Conservation (phyloP, 495 filamentous ascomycete genomes). For the Penicillium alfredii region DNA sequence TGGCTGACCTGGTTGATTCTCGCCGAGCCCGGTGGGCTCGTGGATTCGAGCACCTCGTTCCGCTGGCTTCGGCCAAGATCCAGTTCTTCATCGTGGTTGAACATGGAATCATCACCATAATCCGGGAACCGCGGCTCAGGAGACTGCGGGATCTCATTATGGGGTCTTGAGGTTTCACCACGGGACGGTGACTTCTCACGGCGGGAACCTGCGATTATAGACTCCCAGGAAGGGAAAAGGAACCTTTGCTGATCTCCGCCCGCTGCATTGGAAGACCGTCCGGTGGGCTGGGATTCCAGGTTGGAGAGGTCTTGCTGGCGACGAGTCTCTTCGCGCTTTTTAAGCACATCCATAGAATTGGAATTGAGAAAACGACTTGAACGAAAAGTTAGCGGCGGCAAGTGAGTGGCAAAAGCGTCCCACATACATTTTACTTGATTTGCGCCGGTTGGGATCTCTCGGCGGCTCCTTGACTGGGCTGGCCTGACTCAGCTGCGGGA, state of each 20-base stretch:
- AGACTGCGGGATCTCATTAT: constrained; percentile 5
- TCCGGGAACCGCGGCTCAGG: constrained; percentile 2
- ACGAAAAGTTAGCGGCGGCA: background rate
- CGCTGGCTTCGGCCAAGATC: constrained; percentile 1
- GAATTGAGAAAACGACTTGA: background rate
- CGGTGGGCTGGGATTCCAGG: background rate
- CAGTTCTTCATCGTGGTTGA: constrained; percentile 11
- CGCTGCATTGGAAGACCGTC: background rate
- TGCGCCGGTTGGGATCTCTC: background rate
- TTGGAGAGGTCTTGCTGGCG: constrained; percentile 12
- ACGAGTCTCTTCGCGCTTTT: constrained; percentile 1
- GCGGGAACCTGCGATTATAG: background rate
- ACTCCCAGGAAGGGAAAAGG: too few species aligned
- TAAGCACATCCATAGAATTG: background rate
- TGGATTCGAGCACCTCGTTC: constrained; percentile 9
- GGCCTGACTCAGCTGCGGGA: too few species aligned
- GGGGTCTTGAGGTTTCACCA: too few species aligned
- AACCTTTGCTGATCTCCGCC: too few species aligned
- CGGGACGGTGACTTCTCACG: background rate
- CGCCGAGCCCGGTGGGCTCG: constrained; percentile 17
- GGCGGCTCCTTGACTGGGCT: too few species aligned
- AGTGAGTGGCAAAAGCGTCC: background rate
- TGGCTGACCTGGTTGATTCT: constrained; percentile 18
- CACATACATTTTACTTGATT: too few species aligned
- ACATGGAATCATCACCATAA: constrained; percentile 9